Conservation (phyloP, 2,329 filamentous ascomycete genomes). For the Colletotrichum sp. region DNA sequence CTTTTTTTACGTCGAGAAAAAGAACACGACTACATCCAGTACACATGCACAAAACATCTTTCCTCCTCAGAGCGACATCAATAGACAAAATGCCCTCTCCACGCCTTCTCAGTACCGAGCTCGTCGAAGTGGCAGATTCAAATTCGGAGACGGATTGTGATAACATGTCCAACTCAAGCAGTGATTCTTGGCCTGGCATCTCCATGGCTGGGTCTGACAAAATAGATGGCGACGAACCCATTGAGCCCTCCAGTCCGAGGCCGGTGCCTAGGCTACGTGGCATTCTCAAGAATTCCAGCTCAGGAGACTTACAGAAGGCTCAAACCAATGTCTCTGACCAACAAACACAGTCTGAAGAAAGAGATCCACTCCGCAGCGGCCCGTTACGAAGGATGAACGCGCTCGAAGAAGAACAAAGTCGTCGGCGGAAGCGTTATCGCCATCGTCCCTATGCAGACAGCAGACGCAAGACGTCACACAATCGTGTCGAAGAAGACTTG, state of each 20-base stretch:
- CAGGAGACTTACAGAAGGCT: neutral
- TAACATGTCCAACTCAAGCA: neutral
- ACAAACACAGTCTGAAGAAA: neutral
- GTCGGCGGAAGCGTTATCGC: neutral
- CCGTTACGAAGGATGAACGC: neutral
- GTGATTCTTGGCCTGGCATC: neutral
- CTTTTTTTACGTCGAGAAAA: neutral
- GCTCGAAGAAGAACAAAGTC: neutral
- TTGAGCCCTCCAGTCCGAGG: neutral
- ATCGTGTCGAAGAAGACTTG: neutral
- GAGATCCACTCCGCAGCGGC: neutral
- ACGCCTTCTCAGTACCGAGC: neutral
- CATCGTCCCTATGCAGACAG: neutral
- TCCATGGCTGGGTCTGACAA: neutral
- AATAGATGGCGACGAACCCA: neutral
- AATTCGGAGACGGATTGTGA: neutral
- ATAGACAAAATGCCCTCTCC: neutral
- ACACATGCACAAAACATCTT: neutral
- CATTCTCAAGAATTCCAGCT: neutral
- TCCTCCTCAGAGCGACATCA: neutral
- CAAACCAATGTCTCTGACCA: neutral
- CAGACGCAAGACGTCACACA: neutral
- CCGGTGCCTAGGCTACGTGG: neutral
- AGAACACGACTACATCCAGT: neutral
- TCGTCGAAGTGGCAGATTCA: neutral